A percentile compares a stretch with the other conserved stretches of the same genome.
Conservation (phyloP, 73 alveolate genomes). For the Tetrahymena borealis region DNA sequence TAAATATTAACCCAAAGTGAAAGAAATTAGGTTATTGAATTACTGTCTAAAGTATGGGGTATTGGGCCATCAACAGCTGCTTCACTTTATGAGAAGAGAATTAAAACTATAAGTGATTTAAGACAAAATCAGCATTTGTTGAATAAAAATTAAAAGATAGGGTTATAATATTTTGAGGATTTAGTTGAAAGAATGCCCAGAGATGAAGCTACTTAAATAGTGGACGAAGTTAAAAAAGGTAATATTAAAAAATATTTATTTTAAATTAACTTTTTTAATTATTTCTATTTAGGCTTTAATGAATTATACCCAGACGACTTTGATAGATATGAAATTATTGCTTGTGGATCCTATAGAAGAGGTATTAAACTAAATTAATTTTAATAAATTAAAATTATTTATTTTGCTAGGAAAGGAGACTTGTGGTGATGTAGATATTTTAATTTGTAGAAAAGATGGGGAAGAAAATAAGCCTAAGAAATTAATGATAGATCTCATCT, state of each 20-base stretch:
- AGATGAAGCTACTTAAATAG: conserved; percentile 76
- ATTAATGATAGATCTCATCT: conserved; percentile 61
- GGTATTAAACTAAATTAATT: conserved; percentile 15
- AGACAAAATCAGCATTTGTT: conserved; percentile 55
- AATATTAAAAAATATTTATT: neutral
- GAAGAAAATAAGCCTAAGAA: conserved; percentile 50
- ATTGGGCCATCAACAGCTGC: conserved; percentile 86
- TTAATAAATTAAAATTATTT: neutral
- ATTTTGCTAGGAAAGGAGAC: conserved; percentile 41
- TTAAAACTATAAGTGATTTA: conserved; percentile 68
- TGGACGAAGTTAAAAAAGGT: conserved; percentile 57
- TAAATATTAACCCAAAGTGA: conserved; percentile 65
- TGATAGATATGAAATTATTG: conserved; percentile 51
- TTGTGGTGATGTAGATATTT: conserved; percentile 95
- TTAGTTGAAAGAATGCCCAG: conserved; percentile 79
- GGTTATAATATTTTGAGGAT: conserved; percentile 85
- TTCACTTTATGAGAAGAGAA: conserved; percentile 77
- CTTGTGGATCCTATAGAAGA: conserved; percentile 94
- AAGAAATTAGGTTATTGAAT: conserved; percentile 59
- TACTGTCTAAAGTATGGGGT: conserved; percentile 86
- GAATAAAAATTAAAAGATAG: conserved; percentile 63
- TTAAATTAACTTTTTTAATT: neutral
- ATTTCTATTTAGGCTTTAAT: conserved; percentile 2
- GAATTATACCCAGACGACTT: conserved; percentile 43
- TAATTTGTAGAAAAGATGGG: conserved; percentile 79